Conservation (phyloP, 306 rosid genomes). For the Sindora glabra region DNA sequence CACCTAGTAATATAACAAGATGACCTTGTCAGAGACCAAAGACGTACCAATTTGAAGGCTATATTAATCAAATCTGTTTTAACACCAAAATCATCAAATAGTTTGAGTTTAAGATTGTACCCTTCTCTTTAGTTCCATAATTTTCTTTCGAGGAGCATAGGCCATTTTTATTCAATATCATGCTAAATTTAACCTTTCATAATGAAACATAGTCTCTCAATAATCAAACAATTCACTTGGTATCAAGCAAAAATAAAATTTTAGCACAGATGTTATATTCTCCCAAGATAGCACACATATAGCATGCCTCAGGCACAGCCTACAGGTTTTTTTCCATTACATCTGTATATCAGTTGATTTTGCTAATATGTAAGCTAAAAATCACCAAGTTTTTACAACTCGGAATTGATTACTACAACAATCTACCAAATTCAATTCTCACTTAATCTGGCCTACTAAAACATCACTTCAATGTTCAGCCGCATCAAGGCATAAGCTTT, state of each 20-base stretch:
- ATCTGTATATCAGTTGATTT: background rate
- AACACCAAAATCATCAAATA: background rate
- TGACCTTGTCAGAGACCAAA: constrained; percentile 14
- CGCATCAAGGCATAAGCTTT: too few species aligned
- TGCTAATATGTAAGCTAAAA: background rate
- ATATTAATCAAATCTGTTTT: background rate
- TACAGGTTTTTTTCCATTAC: background rate
- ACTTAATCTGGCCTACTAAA: background rate
- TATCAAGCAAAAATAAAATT: background rate
- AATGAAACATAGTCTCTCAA: background rate
- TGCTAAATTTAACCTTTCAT: background rate
- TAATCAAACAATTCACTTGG: background rate
- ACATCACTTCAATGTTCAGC: background rate
- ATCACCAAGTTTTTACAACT: background rate
- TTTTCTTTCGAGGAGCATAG: background rate
- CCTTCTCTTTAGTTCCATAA: background rate
- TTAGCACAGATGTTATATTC: background rate
- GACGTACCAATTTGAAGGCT: background rate
- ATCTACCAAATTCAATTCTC: background rate
- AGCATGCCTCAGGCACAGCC: background rate
- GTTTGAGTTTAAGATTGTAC: background rate
- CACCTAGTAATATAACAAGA: constrained; percentile 34
- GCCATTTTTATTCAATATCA: background rate
- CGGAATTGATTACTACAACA: too few species aligned
- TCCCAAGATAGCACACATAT: background rate